phyloP scores from a whole-genome alignment of 202 grass and related monocot species.

The Eragrostis tef region DNA sequence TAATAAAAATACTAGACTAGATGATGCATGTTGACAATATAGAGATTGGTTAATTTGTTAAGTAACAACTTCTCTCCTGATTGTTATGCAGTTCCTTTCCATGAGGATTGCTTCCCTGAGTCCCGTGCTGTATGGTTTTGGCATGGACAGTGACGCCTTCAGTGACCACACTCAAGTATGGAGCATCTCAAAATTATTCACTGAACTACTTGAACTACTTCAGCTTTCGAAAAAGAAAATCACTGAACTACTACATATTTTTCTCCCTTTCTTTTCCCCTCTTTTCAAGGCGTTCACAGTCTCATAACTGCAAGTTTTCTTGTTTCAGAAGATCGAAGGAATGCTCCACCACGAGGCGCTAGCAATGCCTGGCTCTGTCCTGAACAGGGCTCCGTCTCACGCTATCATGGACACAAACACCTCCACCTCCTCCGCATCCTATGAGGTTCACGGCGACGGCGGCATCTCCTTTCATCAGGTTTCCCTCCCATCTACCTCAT shows the following conservation, averaged over 20 bases:
- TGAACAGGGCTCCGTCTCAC: constrained; percentile 55
- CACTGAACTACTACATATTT: too few relatives aligned
- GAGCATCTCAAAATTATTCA: not conserved
- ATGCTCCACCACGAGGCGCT: constrained; percentile 62
- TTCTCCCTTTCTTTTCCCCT: not conserved
- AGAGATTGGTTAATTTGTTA: constrained; percentile 2
- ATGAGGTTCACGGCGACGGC: constrained; percentile 55
- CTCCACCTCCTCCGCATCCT: constrained; percentile 44
- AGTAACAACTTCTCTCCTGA: constrained; percentile 10
- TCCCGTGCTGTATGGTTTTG: constrained; percentile 68
- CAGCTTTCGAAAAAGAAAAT: too few relatives aligned
- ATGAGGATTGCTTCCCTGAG: constrained; percentile 94
- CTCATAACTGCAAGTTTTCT: not conserved
- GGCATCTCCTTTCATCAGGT: constrained; percentile 63
- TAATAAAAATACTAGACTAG: not conserved
- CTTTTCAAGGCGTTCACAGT: constrained; percentile 9
- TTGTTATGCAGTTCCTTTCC: constrained; percentile 77
- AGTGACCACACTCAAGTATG: constrained; percentile 56
- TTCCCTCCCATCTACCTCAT: not conserved
- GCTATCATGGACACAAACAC: constrained; percentile 54
- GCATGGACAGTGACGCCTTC: constrained; percentile 58
- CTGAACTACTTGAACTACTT: not conserved
- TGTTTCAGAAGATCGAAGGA: constrained; percentile 65
- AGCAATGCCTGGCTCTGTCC: constrained; percentile 47
- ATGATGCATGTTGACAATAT: not conserved